A percentile compares a stretch with the other conserved stretches of the same genome.
Evolutionary conservation across 768 basidiomycete species (phyloP).

Genomic region (Suillus discolor): DNA sequence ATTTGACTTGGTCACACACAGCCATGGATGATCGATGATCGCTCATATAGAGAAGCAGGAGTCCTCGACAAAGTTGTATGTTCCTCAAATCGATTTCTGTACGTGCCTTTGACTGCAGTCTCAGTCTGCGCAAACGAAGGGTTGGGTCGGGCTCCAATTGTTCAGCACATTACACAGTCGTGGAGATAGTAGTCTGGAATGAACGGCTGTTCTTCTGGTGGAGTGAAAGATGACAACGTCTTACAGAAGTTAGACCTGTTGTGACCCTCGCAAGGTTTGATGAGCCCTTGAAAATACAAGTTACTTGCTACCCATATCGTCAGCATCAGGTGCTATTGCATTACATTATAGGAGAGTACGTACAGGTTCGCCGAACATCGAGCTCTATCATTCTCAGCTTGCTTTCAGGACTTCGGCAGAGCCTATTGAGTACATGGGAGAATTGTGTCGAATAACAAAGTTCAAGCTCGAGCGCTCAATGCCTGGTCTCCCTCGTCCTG

Average conservation of each 20-base stretch:
- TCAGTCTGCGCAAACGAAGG: too few species aligned
- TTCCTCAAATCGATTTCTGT: too few species aligned
- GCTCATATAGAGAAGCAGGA: too few species aligned
- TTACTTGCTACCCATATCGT: not conserved
- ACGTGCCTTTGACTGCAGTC: too few species aligned
- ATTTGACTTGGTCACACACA: too few species aligned
- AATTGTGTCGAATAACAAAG: not conserved
- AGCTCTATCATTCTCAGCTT: too few species aligned
- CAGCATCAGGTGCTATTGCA: not conserved
- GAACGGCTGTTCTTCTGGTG: too few species aligned
- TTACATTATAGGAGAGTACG: not conserved
- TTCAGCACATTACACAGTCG: too few species aligned
- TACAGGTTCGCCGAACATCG: not conserved
- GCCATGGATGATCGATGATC: too few species aligned
- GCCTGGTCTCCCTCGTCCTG: not conserved
- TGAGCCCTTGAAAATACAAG: not conserved
- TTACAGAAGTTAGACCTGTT: not conserved
- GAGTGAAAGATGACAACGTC: not conserved
- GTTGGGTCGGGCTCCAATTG: too few species aligned
- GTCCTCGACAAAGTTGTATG: too few species aligned
- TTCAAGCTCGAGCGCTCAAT: not conserved
- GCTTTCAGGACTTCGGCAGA: not conserved
- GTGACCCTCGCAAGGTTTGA: not conserved
- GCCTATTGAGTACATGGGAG: not conserved
- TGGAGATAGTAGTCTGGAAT: too few species aligned